Base-by-base conservation (phyloP, 306 rosid species). In the Cucurbita pepo region DNA sequence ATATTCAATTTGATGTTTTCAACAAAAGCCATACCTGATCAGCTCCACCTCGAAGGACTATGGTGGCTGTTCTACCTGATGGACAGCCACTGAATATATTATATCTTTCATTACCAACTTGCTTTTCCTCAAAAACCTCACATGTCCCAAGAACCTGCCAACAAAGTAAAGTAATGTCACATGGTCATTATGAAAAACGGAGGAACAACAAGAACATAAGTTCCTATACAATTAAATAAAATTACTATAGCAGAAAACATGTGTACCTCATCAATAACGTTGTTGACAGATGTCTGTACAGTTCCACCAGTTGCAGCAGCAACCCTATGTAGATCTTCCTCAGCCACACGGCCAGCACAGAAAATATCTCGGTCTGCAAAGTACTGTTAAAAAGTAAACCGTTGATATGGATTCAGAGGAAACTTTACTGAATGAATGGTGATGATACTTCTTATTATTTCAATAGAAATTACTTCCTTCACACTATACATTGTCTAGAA, bases 31-130 rank as follows among this genome's bases (percentile, higher is more conserved):
- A 77, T 57, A 89, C 99, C 96, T 95, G 99, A 79, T 95, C 99
- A 48, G 99, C 99, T 80, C 99, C 99, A 72, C 99, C 99, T 19
- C 99, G 95, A 81, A 95, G 95, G 79, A 95, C 99, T 73, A 95
- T 95, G 63, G 99, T 95, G 71, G 99, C 95, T 75, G 99, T 95
- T 62, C 40, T 81, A 75, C 97, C 97, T 48, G 99, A 88, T 58
- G 99, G 97, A 72, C 99, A 95, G 76, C 99, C 99, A 79, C 81
- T 89, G 74, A 95, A 95, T 78, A 95, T 85, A 77, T 94, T 95
- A 79, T 91, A 95, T 80, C 99, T 88, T 81, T 95, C 99, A 72
- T 95, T 95, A 79, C 99, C 99, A 43, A 95, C 99, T 80, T 95
- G 99, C 74, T 58, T 89, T 83, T 95, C 99, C 88, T 95, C 99